Evolutionary conservation across 1,284 basidiomycete genomes (phyloP).

Genomic region (Cryptococcus depauperatus): DNA sequence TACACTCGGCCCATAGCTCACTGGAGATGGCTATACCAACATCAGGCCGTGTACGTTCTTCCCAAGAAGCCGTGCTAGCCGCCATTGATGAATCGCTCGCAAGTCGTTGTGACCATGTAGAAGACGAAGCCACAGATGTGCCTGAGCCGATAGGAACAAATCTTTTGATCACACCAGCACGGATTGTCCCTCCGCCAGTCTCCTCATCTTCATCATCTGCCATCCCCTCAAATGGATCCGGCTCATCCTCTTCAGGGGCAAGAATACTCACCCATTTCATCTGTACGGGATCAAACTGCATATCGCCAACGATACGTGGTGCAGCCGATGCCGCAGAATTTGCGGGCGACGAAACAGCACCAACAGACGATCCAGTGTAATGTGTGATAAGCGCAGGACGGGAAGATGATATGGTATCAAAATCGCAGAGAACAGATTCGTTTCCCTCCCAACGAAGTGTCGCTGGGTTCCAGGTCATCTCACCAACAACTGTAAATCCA

Average conservation of each 20-base stretch:
- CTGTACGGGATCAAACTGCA: constrained; percentile 86
- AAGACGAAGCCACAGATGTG: constrained; percentile 48
- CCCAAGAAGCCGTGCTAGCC: constrained; percentile 29
- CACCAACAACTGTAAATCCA: constrained; percentile 61
- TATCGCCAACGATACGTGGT: constrained; percentile 78
- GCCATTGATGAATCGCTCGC: constrained; percentile 52
- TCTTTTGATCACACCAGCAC: constrained; percentile 29
- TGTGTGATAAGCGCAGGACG: constrained; percentile 94
- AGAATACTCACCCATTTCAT: constrained; percentile 90
- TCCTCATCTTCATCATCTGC: constrained; percentile 76
- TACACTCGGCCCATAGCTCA: constrained; percentile 61
- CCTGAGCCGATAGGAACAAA: constrained; percentile 18
- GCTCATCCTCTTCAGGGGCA: constrained; percentile 80
- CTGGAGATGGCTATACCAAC: constrained; percentile 46
- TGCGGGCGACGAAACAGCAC: constrained; percentile 47
- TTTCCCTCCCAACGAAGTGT: constrained; percentile 93
- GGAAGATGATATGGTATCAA: constrained; percentile 65
- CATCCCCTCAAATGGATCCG: constrained; percentile 81
- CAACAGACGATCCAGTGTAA: constrained; percentile 65
- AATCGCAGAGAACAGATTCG: constrained; percentile 78
- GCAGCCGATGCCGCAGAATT: constrained; percentile 14
- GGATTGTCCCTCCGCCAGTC: constrained; percentile 61
- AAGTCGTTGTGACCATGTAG: constrained; percentile 52
- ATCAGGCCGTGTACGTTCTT: not conserved
- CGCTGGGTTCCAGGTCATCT: constrained; percentile 93